A percentile compares a stretch with the other conserved stretches of the same genome.
These are phyloP conservation scores for Astragalus membranaceus DNA, from an alignment of 306 rosid genomes.

Conservation along the genomic window DNA sequence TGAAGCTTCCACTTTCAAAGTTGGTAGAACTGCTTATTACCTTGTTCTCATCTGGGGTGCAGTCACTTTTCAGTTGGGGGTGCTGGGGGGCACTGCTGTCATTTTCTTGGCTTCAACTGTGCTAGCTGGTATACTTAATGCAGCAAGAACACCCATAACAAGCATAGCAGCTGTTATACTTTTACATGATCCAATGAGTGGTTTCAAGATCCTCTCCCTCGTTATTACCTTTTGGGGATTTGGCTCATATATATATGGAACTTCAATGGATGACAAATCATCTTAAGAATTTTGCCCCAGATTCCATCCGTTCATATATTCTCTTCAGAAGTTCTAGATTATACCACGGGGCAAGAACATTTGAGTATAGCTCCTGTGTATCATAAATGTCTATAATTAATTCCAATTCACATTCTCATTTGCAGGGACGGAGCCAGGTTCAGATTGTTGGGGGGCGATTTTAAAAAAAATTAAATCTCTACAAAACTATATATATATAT, in stretches of 20 bases:
- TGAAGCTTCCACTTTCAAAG: constrained; percentile 56
- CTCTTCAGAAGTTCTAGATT: not conserved
- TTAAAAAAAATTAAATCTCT: no score
- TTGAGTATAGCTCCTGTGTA: not conserved
- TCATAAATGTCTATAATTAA: not conserved
- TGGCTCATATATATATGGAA: constrained; percentile 60
- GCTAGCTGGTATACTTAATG: constrained; percentile 90
- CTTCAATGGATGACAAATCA: constrained; percentile 28
- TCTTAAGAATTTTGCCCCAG: not conserved
- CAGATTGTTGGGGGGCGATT: no score
- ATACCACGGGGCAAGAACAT: not conserved
- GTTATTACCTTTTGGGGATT: constrained; percentile 52
- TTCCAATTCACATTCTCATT: not conserved
- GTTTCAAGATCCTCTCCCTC: constrained; percentile 53
- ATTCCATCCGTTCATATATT: not conserved
- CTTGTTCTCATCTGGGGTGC: constrained; percentile 73
- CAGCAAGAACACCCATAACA: constrained; percentile 79
- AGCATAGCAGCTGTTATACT: constrained; percentile 85
- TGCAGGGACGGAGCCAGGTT: no score
- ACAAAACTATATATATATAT: no score
- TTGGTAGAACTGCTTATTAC: constrained; percentile 56
- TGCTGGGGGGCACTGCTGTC: constrained; percentile 70
- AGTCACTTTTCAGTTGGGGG: constrained; percentile 76
- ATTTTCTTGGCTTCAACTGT: constrained; percentile 82
- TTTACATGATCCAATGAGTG: constrained; percentile 78